Conservation (phyloP, 768 basidiomycete species). For the Amanita molliuscula region DNA sequence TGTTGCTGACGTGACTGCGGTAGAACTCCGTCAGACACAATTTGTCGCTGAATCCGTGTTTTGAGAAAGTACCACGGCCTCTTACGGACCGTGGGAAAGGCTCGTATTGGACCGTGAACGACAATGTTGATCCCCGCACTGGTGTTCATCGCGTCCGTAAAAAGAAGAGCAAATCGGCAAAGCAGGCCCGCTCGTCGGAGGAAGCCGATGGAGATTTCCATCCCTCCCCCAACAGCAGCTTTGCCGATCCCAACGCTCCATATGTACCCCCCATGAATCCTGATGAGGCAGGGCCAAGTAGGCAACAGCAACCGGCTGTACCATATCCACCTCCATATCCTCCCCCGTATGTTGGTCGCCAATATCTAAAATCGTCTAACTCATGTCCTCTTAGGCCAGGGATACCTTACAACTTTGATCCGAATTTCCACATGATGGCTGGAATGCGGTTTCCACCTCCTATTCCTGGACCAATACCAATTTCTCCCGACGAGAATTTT, state of each 20-base stretch:
- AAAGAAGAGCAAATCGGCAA: constrained; percentile 63
- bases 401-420: constrained; percentile 49
- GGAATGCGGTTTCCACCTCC: constrained; percentile 56
- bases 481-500: constrained; percentile 53
- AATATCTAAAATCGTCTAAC: constrained; percentile 1
- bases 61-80: constrained; percentile 86
- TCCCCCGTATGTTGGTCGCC: constrained; percentile 30
- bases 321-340: constrained; percentile 56
- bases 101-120: constrained; percentile 89
- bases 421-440: constrained; percentile 58
- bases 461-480: constrained; percentile 41
- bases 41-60: constrained; percentile 82
- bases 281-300: constrained; percentile 51
- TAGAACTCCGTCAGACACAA: constrained; percentile 91
- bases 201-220: constrained; percentile 62
- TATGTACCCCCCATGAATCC: constrained; percentile 48
- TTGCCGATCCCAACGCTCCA: constrained; percentile 45
- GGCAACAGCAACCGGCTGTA: constrained; percentile 31
- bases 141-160: constrained; percentile 85
- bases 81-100: constrained; percentile 87
- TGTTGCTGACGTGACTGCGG: constrained; percentile 16
- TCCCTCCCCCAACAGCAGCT: constrained; percentile 29
- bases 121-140: constrained; percentile 81
- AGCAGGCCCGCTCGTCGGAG: constrained; percentile 32
- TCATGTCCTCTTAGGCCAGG: constrained; percentile 8